Conservation (phyloP, 139 green algal species). For the Tetraselmis chui region DNA sequence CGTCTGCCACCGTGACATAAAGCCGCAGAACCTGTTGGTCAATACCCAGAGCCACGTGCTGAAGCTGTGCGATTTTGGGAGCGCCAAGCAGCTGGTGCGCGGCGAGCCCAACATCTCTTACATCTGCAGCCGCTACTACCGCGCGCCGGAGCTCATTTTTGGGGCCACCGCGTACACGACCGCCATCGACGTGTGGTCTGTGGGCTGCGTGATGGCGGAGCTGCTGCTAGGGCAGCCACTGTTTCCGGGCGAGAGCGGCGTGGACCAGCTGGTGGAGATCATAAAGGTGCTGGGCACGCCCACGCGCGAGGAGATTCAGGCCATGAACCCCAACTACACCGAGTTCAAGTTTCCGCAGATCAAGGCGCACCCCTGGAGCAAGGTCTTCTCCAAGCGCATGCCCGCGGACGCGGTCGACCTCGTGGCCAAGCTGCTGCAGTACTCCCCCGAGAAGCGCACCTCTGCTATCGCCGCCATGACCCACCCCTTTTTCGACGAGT, state of each 20-base stretch:
- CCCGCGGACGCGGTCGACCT: slow-evolving; percentile 88
- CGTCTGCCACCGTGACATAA: slow-evolving; percentile 94
- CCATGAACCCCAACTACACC: slow-evolving; percentile 99
- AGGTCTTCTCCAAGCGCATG: slow-evolving; percentile 93
- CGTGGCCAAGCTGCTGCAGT: slow-evolving; percentile 86
- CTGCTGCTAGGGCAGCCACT: slow-evolving; percentile 89
- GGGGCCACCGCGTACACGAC: slow-evolving; percentile 96
- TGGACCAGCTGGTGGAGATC: slow-evolving; percentile 99
- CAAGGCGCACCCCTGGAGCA: slow-evolving; percentile 91
- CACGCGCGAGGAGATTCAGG: slow-evolving; percentile 85
- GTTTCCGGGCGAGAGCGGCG: slow-evolving; percentile 87
- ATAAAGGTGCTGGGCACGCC: slow-evolving; percentile 79
- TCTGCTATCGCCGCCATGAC: slow-evolving; percentile 65
- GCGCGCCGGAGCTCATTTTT: slow-evolving; percentile 99
- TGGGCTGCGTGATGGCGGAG: slow-evolving; percentile 97
- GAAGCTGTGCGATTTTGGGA: slow-evolving; percentile 98
- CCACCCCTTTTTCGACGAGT: slow-evolving; percentile 96
- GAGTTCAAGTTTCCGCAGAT: slow-evolving; percentile 99
- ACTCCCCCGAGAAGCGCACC: slow-evolving; percentile 72
- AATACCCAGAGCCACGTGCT: slow-evolving; percentile 87
- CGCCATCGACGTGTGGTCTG: slow-evolving; percentile 96
- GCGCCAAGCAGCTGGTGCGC: slow-evolving; percentile 84
- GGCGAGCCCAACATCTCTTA: slow-evolving; percentile 99
- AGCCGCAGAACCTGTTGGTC: slow-evolving; percentile 93
- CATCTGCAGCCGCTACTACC: slow-evolving; percentile 95